Conservation (phyloP, 1,284 basidiomycete genomes). For the Fomitopsis betulina region DNA sequence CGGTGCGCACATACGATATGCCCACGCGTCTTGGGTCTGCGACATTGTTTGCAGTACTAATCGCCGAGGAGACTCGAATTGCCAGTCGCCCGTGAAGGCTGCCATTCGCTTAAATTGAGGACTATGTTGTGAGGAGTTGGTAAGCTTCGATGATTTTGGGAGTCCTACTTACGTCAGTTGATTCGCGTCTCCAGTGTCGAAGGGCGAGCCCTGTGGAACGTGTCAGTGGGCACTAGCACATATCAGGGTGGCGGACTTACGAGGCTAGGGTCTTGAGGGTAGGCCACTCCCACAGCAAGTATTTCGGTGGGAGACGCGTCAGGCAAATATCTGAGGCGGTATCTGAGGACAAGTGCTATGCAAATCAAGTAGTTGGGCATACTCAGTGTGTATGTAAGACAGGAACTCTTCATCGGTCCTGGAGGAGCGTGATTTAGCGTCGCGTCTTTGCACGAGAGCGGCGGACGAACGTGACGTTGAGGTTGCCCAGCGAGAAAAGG, state of each 20-base stretch:
- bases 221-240: background rate
- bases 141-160: background rate
- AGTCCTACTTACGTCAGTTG: constrained; percentile 24
- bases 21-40: constrained; percentile 41
- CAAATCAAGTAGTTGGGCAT: background rate
- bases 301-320: constrained; percentile 9
- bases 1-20: constrained; percentile 32
- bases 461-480: constrained; percentile 18
- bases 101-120: constrained; percentile 45
- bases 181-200: constrained; percentile 39
- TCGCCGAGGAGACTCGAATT: constrained; percentile 44
- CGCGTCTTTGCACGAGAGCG: background rate
- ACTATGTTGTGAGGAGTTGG: background rate
- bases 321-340: constrained; percentile 12
- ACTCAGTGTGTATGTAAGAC: constrained; percentile 12
- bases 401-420: constrained; percentile 14
- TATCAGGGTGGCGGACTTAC: background rate
- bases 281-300: constrained; percentile 1
- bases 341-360: background rate
- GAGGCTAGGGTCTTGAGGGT: constrained; percentile 2
- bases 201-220: constrained; percentile 42
- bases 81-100: constrained; percentile 42
- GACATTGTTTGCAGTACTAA: constrained; percentile 29
- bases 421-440: background rate
- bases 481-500: constrained; percentile 19